Conservation (phyloP, 225 moss, liverwort and hornwort species). For the Ulota crispa region DNA sequence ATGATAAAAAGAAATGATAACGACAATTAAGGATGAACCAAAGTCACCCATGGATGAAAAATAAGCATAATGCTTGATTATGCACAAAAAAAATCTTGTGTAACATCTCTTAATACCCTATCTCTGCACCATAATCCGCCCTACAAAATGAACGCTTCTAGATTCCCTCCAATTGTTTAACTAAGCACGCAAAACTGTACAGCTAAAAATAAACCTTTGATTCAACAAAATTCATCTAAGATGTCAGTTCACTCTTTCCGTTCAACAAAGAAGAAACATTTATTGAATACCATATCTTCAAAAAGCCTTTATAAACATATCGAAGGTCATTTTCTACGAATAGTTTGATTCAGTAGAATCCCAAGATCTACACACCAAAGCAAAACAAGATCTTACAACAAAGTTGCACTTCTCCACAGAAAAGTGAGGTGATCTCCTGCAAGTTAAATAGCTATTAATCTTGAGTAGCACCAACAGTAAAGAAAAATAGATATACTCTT, state of each 20-base stretch:
- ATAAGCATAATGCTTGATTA: too few relatives aligned
- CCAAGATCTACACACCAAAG: background rate
- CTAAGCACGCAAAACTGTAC: too few relatives aligned
- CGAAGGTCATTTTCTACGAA: background rate
- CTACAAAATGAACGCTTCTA: too few relatives aligned
- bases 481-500: background rate
- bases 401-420: background rate
- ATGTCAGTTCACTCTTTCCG: background rate
- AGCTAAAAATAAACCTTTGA: background rate
- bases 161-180: too few relatives aligned
- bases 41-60: too few relatives aligned
- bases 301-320: background rate
- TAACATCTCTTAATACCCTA: too few relatives aligned
- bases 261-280: background rate
- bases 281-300: too few relatives aligned
- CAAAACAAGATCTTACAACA: background rate
- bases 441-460: background rate
- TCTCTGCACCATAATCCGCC: too few relatives aligned
- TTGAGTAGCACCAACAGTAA: background rate
- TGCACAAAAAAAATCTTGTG: too few relatives aligned
- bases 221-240: background rate
- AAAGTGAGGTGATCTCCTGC: background rate
- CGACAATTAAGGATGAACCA: too few relatives aligned
- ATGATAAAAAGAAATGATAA: too few relatives aligned
- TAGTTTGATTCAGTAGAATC: background rate